A percentile compares a stretch with the other conserved stretches of the same genome.
Evolutionary conservation across 148 eudicot species (phyloP).

Genomic region (Euryodendron excelsum): DNA sequence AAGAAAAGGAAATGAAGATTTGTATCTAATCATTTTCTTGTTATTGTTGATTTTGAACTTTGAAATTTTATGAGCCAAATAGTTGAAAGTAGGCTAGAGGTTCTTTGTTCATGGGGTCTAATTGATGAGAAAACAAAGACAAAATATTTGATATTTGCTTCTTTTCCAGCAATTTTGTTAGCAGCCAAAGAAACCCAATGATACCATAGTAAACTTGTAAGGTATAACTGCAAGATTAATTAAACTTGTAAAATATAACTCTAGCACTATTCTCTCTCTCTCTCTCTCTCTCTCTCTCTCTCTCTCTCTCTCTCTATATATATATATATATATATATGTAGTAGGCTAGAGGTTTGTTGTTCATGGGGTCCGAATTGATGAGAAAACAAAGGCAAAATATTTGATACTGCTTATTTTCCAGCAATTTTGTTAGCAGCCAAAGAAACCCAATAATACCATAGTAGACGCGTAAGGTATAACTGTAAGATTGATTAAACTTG

Average conservation of each 20-base stretch:
- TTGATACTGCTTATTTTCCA: background rate
- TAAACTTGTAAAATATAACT: background rate
- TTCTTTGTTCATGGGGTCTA: background rate
- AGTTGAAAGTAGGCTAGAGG: background rate
- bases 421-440: background rate
- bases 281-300: no score
- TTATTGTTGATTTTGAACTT: background rate
- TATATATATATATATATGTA: no score
- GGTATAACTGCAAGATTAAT: background rate
- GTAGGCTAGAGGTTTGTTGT: background rate
- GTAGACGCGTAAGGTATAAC: background rate
- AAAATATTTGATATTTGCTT: background rate
- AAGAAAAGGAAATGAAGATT: background rate
- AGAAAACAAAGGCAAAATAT: background rate
- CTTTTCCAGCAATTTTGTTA: background rate
- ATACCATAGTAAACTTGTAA: background rate
- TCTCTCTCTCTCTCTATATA: no score
- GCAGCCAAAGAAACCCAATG: no score
- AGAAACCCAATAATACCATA: no score
- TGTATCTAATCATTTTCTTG: background rate
- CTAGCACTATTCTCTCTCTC: background rate
- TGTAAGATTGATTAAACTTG: background rate
- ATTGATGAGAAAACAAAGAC: background rate
- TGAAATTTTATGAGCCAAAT: no score
- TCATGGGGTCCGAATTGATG: background rate